Conservation (phyloP, 129 eudicot genomes). For the Silybum marianum region DNA sequence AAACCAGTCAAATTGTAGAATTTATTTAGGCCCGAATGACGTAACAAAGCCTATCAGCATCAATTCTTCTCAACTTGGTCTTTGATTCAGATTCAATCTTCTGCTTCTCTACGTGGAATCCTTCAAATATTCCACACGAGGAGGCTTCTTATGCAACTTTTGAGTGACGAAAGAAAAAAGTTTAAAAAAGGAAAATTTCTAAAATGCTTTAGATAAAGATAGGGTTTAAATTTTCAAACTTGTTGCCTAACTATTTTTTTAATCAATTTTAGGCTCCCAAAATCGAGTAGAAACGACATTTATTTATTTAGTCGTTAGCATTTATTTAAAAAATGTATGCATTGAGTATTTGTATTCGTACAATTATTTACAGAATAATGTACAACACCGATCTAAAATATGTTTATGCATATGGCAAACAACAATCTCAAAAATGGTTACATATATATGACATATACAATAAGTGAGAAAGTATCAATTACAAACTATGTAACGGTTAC, state of each 20-base stretch:
- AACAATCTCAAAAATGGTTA: neutral
- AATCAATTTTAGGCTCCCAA: neutral
- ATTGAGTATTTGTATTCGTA: neutral
- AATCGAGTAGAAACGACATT: neutral
- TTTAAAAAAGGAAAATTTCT: too few species aligned
- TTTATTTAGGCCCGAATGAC: neutral
- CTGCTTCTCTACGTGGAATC: neutral
- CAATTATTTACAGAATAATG: neutral
- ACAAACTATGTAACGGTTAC: neutral
- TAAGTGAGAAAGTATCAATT: neutral
- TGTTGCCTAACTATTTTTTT: slow-evolving; percentile 20
- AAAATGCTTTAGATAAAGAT: slow-evolving; percentile 27
- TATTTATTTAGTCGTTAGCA: neutral
- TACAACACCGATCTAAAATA: too few species aligned
- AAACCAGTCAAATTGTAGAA: neutral
- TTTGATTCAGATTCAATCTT: neutral
- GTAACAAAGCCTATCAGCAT: neutral
- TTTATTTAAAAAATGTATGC: neutral
- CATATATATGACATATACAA: neutral
- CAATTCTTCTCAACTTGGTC: neutral
- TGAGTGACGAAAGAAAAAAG: neutral
- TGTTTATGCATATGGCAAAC: neutral
- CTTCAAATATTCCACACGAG: slow-evolving; percentile 21
- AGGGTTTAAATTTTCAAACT: slow-evolving; percentile 21
- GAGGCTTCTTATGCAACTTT: slow-evolving; percentile 21